Evolutionary conservation across 352 stramenopile species (phyloP), one percentile per base, ranked within the genome.

Genomic region (Phytophthora sansomeana): DNA sequence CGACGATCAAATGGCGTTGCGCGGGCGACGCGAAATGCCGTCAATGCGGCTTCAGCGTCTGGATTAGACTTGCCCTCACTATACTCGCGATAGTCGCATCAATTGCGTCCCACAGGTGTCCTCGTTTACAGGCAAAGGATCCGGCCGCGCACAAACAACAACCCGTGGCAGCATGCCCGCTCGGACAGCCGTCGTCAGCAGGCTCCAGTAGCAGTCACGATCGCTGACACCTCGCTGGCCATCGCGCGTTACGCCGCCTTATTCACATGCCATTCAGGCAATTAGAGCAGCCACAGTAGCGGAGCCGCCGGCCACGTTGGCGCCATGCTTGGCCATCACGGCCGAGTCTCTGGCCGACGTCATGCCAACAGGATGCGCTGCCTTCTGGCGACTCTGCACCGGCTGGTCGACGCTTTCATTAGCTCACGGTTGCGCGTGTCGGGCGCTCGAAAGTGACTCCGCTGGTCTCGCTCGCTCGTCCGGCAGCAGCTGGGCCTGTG

Each of bases 1-100:
- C 11, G 41, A 29, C 16, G 17, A 19, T 10, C 26, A 29, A 5
- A 9, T 28, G 5, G 19, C 9, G 21, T 36, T 2, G 7, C 43
- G 29, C 16, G 9, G 47, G 17, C 16, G 26, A 11, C n/a, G 33
- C 33, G 4, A 39, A 39, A 39, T 39, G 36, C 36, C 39, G 17
- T 46, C 39, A 46, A 46, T 21, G 16, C 32, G 30, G 26, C 55
- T 57, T 57, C 48, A 67, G 48, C 63, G 55, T 60, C 64, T 11
- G 4, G 13, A n/a, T 65, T 66, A 66, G 48, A 55, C 50, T 63
- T 48, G 64, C n/a, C 41, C 49, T 33, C 64, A 67, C 59, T 73
- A 69, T 62, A 36, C 46, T 73, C 60, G 43, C 21, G 51, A 73
- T 65, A 73, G 65, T 73, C 65, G 65, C 54, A 56, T 54, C 10